phyloP scores from a whole-genome alignment of 1,139 yeast species.

The Saccharomycopsis hybrid region DNA sequence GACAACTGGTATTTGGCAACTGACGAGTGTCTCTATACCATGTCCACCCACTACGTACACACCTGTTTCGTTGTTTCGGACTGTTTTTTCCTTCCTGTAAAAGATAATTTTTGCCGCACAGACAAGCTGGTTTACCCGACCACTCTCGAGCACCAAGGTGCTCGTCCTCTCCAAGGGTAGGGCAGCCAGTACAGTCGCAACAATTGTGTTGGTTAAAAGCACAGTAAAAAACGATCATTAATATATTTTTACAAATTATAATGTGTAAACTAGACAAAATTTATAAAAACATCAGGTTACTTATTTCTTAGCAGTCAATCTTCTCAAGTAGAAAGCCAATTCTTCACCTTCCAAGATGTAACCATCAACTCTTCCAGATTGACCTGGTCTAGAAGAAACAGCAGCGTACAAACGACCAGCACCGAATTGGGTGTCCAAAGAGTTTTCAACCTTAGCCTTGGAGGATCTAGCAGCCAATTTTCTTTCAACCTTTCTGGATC shows the following conservation, averaged over 20 bases:
- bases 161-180: too few relatives aligned
- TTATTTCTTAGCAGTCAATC: conserved; percentile 99
- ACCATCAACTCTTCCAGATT: conserved; percentile 99
- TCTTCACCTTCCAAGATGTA: conserved; percentile 99
- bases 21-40: too few relatives aligned
- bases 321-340: conserved; percentile 99
- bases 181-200: background rate
- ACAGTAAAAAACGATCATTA: conserved; percentile 3
- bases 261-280: conserved; percentile 1
- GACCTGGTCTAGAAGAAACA: conserved; percentile 99
- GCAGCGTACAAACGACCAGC: conserved; percentile 99
- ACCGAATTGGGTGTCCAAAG: conserved; percentile 93
- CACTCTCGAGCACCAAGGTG: too few relatives aligned
- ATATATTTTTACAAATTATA: conserved; percentile 9
- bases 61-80: too few relatives aligned
- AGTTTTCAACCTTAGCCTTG: conserved; percentile 75
- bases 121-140: too few relatives aligned
- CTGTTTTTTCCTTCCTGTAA: too few relatives aligned
- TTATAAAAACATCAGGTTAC: conserved; percentile 21
- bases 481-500: conserved; percentile 81
- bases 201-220: too few relatives aligned
- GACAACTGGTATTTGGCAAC: too few relatives aligned
- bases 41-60: too few relatives aligned
- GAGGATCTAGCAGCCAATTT: conserved; percentile 90
- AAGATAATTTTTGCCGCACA: too few relatives aligned